Conservation (phyloP, 2,329 filamentous ascomycete genomes). For the Ophiognomonia clavigignenti-juglandacearum region DNA sequence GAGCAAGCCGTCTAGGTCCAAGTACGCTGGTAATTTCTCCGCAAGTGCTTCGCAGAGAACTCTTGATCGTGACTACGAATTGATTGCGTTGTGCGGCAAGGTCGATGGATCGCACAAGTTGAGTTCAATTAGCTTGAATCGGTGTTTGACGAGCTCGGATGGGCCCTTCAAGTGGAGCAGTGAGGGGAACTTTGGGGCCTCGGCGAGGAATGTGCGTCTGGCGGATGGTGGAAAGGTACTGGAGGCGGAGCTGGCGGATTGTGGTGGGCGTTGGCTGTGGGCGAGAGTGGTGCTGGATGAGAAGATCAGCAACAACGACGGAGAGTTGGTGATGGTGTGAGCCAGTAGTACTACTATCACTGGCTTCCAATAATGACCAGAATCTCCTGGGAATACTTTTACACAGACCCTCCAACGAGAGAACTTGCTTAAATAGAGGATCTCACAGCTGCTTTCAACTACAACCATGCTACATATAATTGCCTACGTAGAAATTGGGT, state of each 20-base stretch:
- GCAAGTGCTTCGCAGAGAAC: slow-evolving; percentile 9
- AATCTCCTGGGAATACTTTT: too few species aligned
- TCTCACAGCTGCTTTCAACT: too few species aligned
- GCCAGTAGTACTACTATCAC: too few species aligned
- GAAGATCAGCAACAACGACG: slow-evolving; percentile 19
- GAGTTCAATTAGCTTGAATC: slow-evolving; percentile 18
- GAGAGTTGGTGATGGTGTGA: slow-evolving; percentile 39
- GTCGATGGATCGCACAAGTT: slow-evolving; percentile 14
- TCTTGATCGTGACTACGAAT: slow-evolving; percentile 16
- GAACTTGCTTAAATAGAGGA: too few species aligned
- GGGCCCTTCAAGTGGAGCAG: slow-evolving; percentile 16
- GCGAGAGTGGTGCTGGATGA: slow-evolving; percentile 19
- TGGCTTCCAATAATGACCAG: too few species aligned
- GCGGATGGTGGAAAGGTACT: slow-evolving; percentile 13
- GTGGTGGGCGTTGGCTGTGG: slow-evolving; percentile 17
- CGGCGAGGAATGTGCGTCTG: slow-evolving; percentile 15
- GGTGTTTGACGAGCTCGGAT: slow-evolving; percentile 15
- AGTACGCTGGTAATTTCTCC: slow-evolving; percentile 16
- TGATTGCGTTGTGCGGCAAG: slow-evolving; percentile 17
- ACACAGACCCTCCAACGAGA: too few species aligned
- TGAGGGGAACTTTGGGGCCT: slow-evolving; percentile 16
- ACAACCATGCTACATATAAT: too few species aligned
- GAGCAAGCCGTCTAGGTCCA: neutral
- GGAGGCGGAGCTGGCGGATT: slow-evolving; percentile 19
- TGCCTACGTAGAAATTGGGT: too few species aligned